phyloP scores from a whole-genome alignment of 129 eudicot species.

The Flaveria robusta region DNA sequence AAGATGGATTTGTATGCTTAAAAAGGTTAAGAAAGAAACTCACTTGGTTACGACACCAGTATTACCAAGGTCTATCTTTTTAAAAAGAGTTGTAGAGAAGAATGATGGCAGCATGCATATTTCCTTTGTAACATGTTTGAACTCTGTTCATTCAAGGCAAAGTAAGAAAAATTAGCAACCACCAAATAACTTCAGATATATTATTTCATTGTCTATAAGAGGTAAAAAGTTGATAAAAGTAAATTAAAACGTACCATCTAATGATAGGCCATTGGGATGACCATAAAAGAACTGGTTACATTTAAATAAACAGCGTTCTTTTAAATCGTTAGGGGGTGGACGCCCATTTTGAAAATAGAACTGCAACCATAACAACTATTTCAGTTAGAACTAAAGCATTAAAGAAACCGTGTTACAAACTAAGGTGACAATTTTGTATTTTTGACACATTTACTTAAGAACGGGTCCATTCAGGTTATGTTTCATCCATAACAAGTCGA shows the following conservation, averaged over 20 bases:
- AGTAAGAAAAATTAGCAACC: not conserved
- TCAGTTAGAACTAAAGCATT: conserved; percentile 14
- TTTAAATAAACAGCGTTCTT: conserved; percentile 53
- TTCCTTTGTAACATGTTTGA: conserved; percentile 59
- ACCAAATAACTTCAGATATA: not conserved
- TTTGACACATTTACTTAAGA: not conserved
- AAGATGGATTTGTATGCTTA: not conserved
- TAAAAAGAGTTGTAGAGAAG: conserved; percentile 54
- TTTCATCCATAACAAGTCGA: not conserved
- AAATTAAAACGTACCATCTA: conserved; percentile 46
- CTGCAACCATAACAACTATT: conserved; percentile 43
- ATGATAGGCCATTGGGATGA: conserved; percentile 51
- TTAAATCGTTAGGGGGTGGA: conserved; percentile 62
- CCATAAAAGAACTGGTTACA: conserved; percentile 45
- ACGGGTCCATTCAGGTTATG: not conserved
- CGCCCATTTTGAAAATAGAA: conserved; percentile 68
- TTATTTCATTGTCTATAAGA: not conserved
- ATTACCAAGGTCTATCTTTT: conserved; percentile 48
- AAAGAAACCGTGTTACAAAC: not conserved
- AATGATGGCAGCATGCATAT: conserved; percentile 69
- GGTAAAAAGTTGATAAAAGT: not conserved
- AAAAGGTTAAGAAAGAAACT: conserved; percentile 14
- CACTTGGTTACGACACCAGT: conserved; percentile 59
- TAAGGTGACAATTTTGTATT: not conserved
- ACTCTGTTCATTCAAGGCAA: conserved; percentile 36